A percentile compares a stretch with the other conserved stretches of the same genome.
Evolutionary conservation across 2,329 filamentous ascomycete species (phyloP).

Genomic region (Amphichorda felina): DNA sequence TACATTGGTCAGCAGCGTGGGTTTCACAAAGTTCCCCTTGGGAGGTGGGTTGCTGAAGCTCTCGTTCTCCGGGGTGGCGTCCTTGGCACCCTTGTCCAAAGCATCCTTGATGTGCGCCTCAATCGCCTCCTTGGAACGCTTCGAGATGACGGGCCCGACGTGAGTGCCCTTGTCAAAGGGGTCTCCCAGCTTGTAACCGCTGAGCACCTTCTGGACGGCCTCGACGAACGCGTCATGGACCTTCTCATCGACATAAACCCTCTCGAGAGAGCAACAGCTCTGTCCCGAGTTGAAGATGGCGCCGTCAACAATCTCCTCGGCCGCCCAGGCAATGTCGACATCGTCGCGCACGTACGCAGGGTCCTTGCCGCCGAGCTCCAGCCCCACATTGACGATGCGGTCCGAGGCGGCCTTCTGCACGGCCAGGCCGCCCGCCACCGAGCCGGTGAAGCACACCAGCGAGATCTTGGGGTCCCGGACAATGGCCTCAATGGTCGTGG

Average conservation of each 20-base stretch:
- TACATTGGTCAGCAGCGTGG: constrained; percentile 69
- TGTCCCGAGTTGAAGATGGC: constrained; percentile 98
- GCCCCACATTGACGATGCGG: constrained; percentile 71
- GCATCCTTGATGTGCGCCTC: constrained; percentile 73
- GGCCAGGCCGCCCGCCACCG: constrained; percentile 74
- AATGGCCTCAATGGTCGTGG: constrained; percentile 63
- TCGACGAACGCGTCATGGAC: constrained; percentile 75
- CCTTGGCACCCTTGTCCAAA: constrained; percentile 68
- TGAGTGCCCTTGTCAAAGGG: constrained; percentile 70
- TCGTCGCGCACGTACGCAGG: constrained; percentile 81
- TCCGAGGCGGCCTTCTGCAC: constrained; percentile 78
- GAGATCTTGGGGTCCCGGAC: constrained; percentile 66
- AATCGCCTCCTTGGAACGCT: constrained; percentile 64
- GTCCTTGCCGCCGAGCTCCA: constrained; percentile 92
- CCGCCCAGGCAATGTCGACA: constrained; percentile 82
- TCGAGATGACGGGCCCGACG: constrained; percentile 80
- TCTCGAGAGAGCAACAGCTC: constrained; percentile 87
- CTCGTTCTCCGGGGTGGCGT: constrained; percentile 72
- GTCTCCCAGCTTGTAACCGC: constrained; percentile 78
- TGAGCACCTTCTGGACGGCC: constrained; percentile 68
- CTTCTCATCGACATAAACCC: constrained; percentile 79
- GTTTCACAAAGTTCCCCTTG: constrained; percentile 82
- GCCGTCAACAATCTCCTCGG: constrained; percentile 89
- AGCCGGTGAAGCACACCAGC: constrained; percentile 87
- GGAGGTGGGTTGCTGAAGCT: constrained; percentile 60